These are phyloP conservation scores for Flaveria trinervia DNA, from an alignment of 129 eudicot species.

Conservation along the genomic window DNA sequence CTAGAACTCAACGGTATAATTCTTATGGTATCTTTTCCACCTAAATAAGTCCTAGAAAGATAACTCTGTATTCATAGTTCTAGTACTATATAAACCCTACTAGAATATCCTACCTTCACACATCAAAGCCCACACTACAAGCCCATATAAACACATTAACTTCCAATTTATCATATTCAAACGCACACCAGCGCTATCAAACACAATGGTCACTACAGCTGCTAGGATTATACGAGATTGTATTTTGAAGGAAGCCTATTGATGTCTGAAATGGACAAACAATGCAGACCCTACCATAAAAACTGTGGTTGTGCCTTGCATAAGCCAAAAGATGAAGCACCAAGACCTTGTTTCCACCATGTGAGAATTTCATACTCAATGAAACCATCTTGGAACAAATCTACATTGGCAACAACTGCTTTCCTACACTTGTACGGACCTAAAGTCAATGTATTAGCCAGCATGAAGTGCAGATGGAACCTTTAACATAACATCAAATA, in stretches of 20 bases:
- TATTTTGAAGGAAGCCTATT: constrained; percentile 7
- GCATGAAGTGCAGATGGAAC: background rate
- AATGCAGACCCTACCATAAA: constrained; percentile 20
- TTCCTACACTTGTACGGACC: constrained; percentile 6
- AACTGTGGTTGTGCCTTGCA: constrained; percentile 21
- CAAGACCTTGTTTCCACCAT: constrained; percentile 4
- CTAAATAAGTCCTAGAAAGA: background rate
- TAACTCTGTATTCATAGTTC: background rate
- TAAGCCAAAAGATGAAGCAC: background rate
- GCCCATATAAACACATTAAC: background rate
- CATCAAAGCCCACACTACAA: background rate
- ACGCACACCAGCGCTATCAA: background rate
- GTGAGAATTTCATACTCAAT: constrained; percentile 34
- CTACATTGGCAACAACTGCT: constrained; percentile 20
- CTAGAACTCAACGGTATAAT: background rate
- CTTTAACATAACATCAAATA: background rate
- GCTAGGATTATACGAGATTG: background rate
- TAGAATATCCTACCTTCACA: background rate
- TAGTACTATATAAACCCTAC: background rate
- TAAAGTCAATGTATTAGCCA: constrained; percentile 7
- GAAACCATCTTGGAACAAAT: constrained; percentile 22
- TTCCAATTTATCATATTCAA: background rate
- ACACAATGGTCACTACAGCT: background rate
- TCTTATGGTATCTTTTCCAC: background rate
- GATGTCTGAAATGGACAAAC: constrained; percentile 14